Evolutionary conservation across 768 basidiomycete species (phyloP).

Genomic region (Tylopilus balloui): DNA sequence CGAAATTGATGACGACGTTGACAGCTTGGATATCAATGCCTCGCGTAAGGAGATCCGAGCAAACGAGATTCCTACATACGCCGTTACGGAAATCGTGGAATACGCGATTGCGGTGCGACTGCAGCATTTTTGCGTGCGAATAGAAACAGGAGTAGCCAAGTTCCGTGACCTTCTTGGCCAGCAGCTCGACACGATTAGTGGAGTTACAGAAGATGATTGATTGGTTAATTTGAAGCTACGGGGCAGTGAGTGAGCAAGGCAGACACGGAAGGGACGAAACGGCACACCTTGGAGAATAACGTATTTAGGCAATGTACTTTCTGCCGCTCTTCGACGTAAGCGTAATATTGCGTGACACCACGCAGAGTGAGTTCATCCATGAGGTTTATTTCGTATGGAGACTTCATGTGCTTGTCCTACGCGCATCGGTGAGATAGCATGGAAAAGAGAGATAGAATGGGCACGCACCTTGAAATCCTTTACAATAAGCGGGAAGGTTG

Average conservation of each 20-base stretch:
- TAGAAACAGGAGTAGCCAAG: conserved; percentile 99
- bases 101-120: conserved; percentile 97
- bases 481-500: conserved; percentile 98
- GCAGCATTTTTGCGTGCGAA: conserved; percentile 99
- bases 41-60: conserved; percentile 94
- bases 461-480: conserved; percentile 90
- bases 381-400: conserved; percentile 96
- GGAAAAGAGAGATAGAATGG: background rate
- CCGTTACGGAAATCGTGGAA: conserved; percentile 99
- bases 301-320: conserved; percentile 99
- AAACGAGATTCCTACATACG: conserved; percentile 97
- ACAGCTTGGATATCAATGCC: conserved; percentile 99
- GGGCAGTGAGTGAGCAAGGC: conserved; percentile 7
- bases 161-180: conserved; percentile 99
- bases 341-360: conserved; percentile 99
- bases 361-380: conserved; percentile 99
- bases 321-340: conserved; percentile 98
- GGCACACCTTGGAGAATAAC: conserved; percentile 87
- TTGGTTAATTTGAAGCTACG: conserved; percentile 98
- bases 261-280: background rate
- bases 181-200: conserved; percentile 97
- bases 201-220: conserved; percentile 99
- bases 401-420: conserved; percentile 94
- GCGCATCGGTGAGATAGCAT: conserved; percentile 9
- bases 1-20: conserved; percentile 99